phyloP scores from a whole-genome alignment of 2,329 filamentous ascomycete genomes.

The Cordyceps cateniannulata region DNA sequence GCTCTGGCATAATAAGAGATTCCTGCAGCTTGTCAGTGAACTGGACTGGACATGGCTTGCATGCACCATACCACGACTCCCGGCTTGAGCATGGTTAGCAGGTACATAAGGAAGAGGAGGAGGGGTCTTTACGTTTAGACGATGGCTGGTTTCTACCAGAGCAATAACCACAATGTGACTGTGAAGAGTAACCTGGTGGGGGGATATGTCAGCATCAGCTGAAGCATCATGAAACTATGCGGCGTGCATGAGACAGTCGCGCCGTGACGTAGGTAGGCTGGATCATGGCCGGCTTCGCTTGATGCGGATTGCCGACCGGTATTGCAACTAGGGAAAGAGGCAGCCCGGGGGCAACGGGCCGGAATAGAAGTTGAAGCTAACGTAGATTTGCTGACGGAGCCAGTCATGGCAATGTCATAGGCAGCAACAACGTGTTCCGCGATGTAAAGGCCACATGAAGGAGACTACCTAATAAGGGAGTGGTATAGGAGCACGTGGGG shows the following conservation, averaged over 20 bases:
- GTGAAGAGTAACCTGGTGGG: slow-evolving; percentile 42
- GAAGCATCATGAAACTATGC: neutral
- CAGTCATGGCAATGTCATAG: neutral
- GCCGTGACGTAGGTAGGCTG: neutral
- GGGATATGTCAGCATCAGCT: neutral
- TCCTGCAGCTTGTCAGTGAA: slow-evolving; percentile 38
- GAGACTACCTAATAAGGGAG: neutral
- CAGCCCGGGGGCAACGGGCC: neutral
- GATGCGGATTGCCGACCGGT: neutral
- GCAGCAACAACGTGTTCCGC: neutral
- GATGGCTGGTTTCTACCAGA: slow-evolving; percentile 41
- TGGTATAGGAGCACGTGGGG: slow-evolving; percentile 1
- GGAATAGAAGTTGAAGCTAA: neutral
- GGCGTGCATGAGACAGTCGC: neutral
- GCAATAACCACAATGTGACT: slow-evolving; percentile 48
- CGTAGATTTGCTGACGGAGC: neutral
- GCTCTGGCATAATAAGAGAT: slow-evolving; percentile 66
- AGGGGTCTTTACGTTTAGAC: slow-evolving; percentile 36
- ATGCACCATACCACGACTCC: neutral
- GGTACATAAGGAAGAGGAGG: neutral
- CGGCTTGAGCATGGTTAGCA: slow-evolving; percentile 2
- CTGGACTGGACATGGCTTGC: neutral
- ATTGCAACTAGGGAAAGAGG: neutral
- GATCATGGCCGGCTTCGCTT: neutral
- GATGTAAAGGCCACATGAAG: neutral